These are phyloP conservation scores for Trichaptum fuscoviolaceum DNA, from an alignment of 768 basidiomycete species.

Conservation along the genomic window DNA sequence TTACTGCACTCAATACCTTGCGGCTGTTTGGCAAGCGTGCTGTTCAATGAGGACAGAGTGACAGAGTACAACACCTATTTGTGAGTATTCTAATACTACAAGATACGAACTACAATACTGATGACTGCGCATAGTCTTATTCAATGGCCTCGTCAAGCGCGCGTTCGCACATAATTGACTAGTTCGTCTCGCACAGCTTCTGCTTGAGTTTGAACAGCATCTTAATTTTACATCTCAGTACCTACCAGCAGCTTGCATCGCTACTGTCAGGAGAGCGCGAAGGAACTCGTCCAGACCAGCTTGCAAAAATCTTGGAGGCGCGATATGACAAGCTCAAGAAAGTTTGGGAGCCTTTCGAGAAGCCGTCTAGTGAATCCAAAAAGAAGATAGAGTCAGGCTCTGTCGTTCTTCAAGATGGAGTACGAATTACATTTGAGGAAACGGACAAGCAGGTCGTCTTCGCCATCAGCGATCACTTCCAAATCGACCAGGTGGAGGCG, in stretches of 20 bases:
- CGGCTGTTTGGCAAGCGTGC: neutral
- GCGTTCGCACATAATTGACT: constrained; percentile 3
- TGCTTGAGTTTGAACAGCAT: neutral
- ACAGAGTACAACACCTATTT: neutral
- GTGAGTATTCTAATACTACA: neutral
- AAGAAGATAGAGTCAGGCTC: constrained; percentile 62
- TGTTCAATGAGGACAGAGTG: neutral
- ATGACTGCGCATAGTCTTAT: neutral
- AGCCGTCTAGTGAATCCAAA: constrained; percentile 61
- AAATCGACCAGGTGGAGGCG: constrained; percentile 79
- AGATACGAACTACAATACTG: neutral
- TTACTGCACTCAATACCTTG: neutral
- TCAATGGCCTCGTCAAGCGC: neutral
- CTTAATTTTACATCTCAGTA: constrained; percentile 31
- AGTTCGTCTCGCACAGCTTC: neutral
- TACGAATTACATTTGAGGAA: constrained; percentile 56
- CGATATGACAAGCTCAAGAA: constrained; percentile 54
- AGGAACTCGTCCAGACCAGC: constrained; percentile 50
- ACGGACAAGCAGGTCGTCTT: constrained; percentile 65
- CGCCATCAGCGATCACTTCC: constrained; percentile 66
- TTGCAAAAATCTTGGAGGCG: constrained; percentile 51
- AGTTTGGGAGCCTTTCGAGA: constrained; percentile 60
- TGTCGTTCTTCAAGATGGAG: constrained; percentile 63
- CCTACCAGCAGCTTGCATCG: constrained; percentile 59
- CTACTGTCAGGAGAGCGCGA: constrained; percentile 56